phyloP scores from a whole-genome alignment of 1,284 basidiomycete species.

The Leccinum variabile region DNA sequence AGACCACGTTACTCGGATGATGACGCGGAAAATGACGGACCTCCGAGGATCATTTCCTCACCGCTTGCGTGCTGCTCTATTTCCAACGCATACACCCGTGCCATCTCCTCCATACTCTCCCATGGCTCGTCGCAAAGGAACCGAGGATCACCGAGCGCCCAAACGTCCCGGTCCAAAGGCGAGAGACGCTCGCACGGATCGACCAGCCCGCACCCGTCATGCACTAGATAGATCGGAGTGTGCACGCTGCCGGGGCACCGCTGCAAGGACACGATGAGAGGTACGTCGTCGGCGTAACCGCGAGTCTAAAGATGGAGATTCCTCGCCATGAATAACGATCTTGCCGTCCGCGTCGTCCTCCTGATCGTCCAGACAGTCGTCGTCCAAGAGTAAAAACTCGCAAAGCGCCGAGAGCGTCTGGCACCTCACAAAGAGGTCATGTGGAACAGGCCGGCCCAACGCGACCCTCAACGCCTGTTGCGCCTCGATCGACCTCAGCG shows the following conservation, averaged over 20 bases:
- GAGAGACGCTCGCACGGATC: conserved; percentile 51
- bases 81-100: conserved; percentile 44
- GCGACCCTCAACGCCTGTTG: conserved; percentile 36
- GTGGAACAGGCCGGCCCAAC: conserved; percentile 42
- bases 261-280: conserved; percentile 32
- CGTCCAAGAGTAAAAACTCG: background rate
- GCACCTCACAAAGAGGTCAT: conserved; percentile 38
- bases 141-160: conserved; percentile 59
- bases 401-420: conserved; percentile 17
- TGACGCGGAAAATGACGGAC: conserved; percentile 37
- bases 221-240: conserved; percentile 60
- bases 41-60: conserved; percentile 53
- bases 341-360: background rate
- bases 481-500: conserved; percentile 51
- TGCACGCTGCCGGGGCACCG: conserved; percentile 18
- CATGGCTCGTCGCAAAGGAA: conserved; percentile 47
- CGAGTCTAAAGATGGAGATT: background rate
- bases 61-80: conserved; percentile 37
- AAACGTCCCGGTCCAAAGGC: conserved; percentile 51
- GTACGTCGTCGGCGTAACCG: background rate
- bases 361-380: background rate
- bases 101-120: conserved; percentile 54
- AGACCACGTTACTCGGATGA: background rate
- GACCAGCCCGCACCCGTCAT: conserved; percentile 68
- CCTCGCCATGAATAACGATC: background rate